A percentile compares a stretch with the other conserved stretches of the same genome.
These are phyloP conservation scores for Aspergillus tanneri DNA, from an alignment of 2,329 filamentous ascomycete species.

Conservation along the genomic window DNA sequence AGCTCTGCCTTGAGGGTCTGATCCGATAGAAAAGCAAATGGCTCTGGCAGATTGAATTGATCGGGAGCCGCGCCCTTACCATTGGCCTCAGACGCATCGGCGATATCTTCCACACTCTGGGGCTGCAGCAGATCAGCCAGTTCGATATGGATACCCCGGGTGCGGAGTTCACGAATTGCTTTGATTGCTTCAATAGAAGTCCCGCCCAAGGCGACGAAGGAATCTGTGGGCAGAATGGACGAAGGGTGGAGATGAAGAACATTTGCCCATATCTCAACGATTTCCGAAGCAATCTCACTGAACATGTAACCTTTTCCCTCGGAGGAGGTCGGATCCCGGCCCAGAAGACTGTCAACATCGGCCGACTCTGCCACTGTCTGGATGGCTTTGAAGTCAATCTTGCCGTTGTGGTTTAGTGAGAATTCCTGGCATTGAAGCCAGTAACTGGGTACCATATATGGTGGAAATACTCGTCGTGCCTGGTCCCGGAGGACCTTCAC, in stretches of 20 bases:
- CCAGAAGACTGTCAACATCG: no score
- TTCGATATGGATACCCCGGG: slow-evolving; percentile 5
- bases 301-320: no score
- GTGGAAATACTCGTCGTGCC: no score
- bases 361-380: no score
- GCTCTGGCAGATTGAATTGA: background rate
- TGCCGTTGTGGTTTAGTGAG: no score
- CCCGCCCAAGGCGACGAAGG: slow-evolving; percentile 7
- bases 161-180: slow-evolving; percentile 2
- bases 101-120: slow-evolving; percentile 1
- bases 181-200: slow-evolving; percentile 11
- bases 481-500: no score
- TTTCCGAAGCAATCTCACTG: no score
- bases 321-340: no score
- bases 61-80: no score
- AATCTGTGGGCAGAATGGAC: background rate
- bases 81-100: background rate
- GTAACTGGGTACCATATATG: no score
- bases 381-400: no score
- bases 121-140: slow-evolving; percentile 4
- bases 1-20: background rate
- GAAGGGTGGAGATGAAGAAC: background rate
- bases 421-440: no score
- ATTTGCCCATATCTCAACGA: slow-evolving; percentile 4
- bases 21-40: slow-evolving; percentile 2